Percentiles rank a stretch among this genome's conserved stretches.
These are phyloP conservation scores for Colletotrichum nymphaeae DNA, from an alignment of 2,329 filamentous ascomycete genomes.

Conservation along the genomic window DNA sequence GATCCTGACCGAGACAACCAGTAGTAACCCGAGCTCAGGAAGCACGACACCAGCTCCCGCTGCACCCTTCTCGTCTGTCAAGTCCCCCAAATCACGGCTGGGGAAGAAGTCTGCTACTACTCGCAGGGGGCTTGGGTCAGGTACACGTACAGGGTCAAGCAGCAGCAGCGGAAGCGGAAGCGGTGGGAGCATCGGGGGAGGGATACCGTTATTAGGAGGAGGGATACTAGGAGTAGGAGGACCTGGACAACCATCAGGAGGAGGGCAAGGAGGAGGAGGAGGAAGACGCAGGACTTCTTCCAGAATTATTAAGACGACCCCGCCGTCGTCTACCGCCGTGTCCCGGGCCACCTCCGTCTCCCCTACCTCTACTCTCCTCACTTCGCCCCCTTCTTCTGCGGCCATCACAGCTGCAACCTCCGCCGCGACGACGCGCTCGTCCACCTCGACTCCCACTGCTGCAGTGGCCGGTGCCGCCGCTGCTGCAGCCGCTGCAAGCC, in stretches of 20 bases:
- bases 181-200: background rate
- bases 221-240: background rate
- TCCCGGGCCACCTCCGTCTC: conserved; percentile 32
- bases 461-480: background rate
- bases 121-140: conserved; percentile 26
- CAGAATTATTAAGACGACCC: conserved; percentile 35
- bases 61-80: conserved; percentile 3
- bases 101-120: conserved; percentile 23
- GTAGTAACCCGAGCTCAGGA: conserved; percentile 5
- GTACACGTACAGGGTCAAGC: conserved; percentile 7
- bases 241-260: background rate
- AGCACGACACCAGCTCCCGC: conserved; percentile 23
- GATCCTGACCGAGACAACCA: conserved; percentile 24
- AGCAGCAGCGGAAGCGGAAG: background rate
- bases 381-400: conserved; percentile 13
- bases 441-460: conserved; percentile 9
- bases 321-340: conserved; percentile 26
- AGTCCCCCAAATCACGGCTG: conserved; percentile 20
- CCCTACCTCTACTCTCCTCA: conserved; percentile 12
- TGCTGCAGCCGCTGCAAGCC: conserved; percentile 25
- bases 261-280: background rate
- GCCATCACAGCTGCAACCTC: conserved; percentile 7
- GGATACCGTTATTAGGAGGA: background rate
- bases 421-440: conserved; percentile 26
- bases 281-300: conserved; percentile 28